phyloP scores from a whole-genome alignment of 2,329 filamentous ascomycete genomes.

The Pyricularia sp. region DNA sequence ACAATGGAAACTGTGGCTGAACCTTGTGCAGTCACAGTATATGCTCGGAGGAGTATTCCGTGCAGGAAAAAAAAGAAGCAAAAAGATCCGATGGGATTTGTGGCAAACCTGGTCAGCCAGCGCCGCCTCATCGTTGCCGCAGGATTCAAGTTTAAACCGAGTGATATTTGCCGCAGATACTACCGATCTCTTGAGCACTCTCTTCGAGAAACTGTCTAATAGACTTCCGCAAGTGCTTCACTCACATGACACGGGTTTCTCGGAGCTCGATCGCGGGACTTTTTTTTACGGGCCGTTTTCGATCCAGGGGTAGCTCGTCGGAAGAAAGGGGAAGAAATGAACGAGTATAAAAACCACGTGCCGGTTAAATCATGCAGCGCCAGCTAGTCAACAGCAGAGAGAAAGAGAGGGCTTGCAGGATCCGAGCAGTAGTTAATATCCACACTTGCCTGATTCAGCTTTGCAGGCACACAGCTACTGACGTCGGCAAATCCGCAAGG shows the following conservation, averaged over 20 bases:
- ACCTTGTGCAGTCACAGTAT: not conserved
- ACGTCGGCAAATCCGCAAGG: not conserved
- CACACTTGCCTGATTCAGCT: not conserved
- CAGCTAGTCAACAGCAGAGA: not conserved
- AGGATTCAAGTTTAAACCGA: not conserved
- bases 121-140: not conserved
- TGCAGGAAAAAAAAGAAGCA: not conserved
- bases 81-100: not conserved
- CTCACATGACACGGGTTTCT: not conserved
- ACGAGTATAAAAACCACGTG: conserved; percentile 6
- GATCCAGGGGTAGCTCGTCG: not conserved
- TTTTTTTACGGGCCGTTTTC: not conserved
- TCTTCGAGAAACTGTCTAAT: not conserved
- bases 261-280: not conserved
- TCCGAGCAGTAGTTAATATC: not conserved
- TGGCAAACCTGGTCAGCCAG: not conserved
- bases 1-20: not conserved
- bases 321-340: conserved; percentile 5
- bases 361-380: conserved; percentile 3
- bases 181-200: not conserved
- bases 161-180: not conserved
- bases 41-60: not conserved
- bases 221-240: not conserved
- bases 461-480: not conserved
- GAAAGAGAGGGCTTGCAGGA: not conserved